Conservation (phyloP, 345 rosid genomes). For the Nasturtium officinale region DNA sequence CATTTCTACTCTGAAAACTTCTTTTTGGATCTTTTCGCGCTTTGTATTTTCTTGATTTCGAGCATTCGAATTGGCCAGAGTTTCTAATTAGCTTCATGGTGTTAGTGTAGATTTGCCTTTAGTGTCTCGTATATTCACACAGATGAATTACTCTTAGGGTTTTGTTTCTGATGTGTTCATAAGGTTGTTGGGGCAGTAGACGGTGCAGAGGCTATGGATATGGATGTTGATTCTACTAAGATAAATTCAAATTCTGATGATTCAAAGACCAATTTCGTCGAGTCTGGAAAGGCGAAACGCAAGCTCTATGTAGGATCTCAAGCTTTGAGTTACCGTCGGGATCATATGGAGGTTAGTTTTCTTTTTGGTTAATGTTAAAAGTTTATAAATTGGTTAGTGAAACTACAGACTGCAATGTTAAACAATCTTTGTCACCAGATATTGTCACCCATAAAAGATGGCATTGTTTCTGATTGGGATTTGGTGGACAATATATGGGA, state of each 20-base stretch:
- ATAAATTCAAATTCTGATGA: slow-evolving; percentile 54
- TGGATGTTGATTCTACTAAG: slow-evolving; percentile 57
- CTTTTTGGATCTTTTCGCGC: not conserved
- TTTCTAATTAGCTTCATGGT: slow-evolving; percentile 22
- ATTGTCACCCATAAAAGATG: slow-evolving; percentile 87
- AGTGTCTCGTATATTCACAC: not conserved
- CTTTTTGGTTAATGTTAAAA: slow-evolving; percentile 3
- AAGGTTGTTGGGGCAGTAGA: slow-evolving; percentile 93
- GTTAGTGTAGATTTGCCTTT: slow-evolving; percentile 11
- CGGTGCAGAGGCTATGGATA: slow-evolving; percentile 82
- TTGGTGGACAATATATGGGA: slow-evolving; percentile 96
- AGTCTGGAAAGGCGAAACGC: slow-evolving; percentile 70
- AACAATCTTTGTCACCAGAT: slow-evolving; percentile 48
- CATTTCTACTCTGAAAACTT: not conserved
- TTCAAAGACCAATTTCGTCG: slow-evolving; percentile 49
- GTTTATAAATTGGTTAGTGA: slow-evolving; percentile 4
- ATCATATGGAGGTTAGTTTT: slow-evolving; percentile 85
- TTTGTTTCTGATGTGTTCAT: slow-evolving; percentile 31
- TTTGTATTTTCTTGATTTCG: slow-evolving; percentile 7
- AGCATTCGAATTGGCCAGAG: slow-evolving; percentile 13
- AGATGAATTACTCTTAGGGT: slow-evolving; percentile 23
- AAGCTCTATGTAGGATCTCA: slow-evolving; percentile 91
- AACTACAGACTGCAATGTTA: not conserved
- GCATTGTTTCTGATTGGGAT: slow-evolving; percentile 94
- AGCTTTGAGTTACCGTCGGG: slow-evolving; percentile 80